Conservation (phyloP, 1,284 basidiomycete species). For the Xerocomus cyaneibrunnescens region DNA sequence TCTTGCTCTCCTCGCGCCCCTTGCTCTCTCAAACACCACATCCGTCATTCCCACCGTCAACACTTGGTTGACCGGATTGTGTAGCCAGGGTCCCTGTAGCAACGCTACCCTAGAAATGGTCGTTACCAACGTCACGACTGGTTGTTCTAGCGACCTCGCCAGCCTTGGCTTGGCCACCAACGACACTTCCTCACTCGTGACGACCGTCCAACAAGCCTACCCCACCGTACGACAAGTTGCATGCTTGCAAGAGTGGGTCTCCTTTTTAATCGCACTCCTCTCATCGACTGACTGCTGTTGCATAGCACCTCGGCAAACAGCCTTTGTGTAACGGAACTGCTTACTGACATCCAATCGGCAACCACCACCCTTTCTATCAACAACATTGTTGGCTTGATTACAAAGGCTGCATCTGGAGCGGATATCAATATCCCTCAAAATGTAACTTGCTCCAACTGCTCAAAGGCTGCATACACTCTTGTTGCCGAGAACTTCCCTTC, state of each 20-base stretch:
- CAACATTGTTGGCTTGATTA: constrained; percentile 19
- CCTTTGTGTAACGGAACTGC: constrained; percentile 52
- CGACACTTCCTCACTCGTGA: constrained; percentile 1
- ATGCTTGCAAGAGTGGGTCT: constrained; percentile 58
- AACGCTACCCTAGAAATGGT: constrained; percentile 52
- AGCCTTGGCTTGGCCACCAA: constrained; percentile 28
- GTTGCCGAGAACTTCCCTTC: constrained; percentile 33
- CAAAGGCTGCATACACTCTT: constrained; percentile 45
- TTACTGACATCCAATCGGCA: constrained; percentile 45
- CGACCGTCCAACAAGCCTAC: constrained; percentile 44
- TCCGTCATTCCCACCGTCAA: constrained; percentile 55
- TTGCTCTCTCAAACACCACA: constrained; percentile 38
- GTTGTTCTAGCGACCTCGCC: constrained; percentile 51
- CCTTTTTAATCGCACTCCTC: not conserved
- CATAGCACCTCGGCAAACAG: constrained; percentile 41
- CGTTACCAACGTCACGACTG: constrained; percentile 42
- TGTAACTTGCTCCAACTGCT: constrained; percentile 47
- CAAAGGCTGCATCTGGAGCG: constrained; percentile 8
- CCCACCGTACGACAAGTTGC: constrained; percentile 48
- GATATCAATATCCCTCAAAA: constrained; percentile 28
- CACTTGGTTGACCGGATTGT: constrained; percentile 58
- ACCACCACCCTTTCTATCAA: constrained; percentile 21
- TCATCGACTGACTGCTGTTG: not conserved
- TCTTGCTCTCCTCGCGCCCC: constrained; percentile 43
- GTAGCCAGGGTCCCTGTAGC: constrained; percentile 52